Percentiles rank a stretch among this genome's conserved stretches.
phyloP scores from a whole-genome alignment of 2,329 filamentous ascomycete species.

The Microdochium nivale region DNA sequence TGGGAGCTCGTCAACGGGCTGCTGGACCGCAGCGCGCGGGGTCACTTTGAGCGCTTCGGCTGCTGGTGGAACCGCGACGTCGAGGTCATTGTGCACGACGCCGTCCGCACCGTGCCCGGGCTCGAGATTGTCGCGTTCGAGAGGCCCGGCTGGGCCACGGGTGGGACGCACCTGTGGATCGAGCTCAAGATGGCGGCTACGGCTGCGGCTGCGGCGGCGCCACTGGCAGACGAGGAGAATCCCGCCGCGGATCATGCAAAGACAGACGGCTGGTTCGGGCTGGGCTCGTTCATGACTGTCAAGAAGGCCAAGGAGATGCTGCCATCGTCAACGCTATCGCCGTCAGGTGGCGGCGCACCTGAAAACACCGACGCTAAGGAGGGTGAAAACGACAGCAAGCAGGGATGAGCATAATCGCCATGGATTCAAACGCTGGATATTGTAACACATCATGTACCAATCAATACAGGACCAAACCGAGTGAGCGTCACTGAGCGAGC shows the following conservation, averaged over 20 bases:
- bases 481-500: no score
- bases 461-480: no score
- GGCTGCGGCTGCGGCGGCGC: neutral
- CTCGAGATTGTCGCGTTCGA: conserved; percentile 47
- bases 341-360: no score
- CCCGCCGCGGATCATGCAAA: neutral
- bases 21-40: conserved; percentile 44
- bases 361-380: no score
- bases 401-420: no score
- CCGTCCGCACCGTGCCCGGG: conserved; percentile 36
- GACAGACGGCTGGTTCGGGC: neutral
- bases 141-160: conserved; percentile 41
- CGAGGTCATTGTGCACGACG: conserved; percentile 42
- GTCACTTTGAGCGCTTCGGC: conserved; percentile 51
- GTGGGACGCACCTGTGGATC: conserved; percentile 50
- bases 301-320: neutral
- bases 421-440: no score
- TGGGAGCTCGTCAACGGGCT: conserved; percentile 45
- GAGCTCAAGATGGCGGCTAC: conserved; percentile 37
- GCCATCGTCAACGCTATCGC: neutral
- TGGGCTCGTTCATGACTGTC: neutral
- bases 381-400: no score
- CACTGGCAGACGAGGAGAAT: neutral
- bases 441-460: no score
- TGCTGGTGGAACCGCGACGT: conserved; percentile 65